Base-by-base conservation (phyloP, 805 yeast species). In the Lachancea fermentati region DNA sequence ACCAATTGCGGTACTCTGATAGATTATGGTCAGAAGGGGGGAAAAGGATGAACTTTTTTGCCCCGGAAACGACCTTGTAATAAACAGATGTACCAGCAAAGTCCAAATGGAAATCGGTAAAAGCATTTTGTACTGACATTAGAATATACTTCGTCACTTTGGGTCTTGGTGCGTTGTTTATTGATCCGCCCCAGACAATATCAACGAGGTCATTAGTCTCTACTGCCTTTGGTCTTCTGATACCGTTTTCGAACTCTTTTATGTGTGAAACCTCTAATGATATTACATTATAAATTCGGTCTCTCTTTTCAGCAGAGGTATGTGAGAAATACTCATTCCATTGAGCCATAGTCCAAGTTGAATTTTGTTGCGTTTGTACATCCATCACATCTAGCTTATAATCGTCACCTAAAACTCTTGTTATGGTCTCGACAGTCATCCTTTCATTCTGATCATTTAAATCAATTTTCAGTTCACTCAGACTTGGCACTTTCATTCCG, bases 31-130 rank as follows among this genome's bases (percentile, higher is more conserved):
- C 57, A 0, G 94, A 78, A 2, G 96, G 96, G 0, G 95, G 95
- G 50, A 72, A 78, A 72, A 88, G 75, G 34, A 87, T 59, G 54
- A 88, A 88, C 24, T 78, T 72, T 53, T 88, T 88, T 3, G 65
- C 51, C 1, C 97, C 97, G n/a, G 71, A 65, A 12, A 88, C 62
- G 3, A 88, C 78, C 2, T 91, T 85, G 60, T 88, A 88, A 57
- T 85, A 88, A 4, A 88, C 97, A 1, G 93, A 83, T 0, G 96
- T 85, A 0, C 96, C 97, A 2, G 94, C 93, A 59, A 88, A 88
- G 59, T 88, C 97, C 32, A 88, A 69, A 60, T 88, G 97, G 62
- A 87, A 88, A 57, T 88, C 97, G 0, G 96, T 88, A 57, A 75
- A 88, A 2, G 93, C 78, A 44, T 81, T 76, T 18, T 71, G 66